Evolutionary conservation across 1,284 basidiomycete genomes (phyloP).

Genomic region (Ustilago loliicola): DNA sequence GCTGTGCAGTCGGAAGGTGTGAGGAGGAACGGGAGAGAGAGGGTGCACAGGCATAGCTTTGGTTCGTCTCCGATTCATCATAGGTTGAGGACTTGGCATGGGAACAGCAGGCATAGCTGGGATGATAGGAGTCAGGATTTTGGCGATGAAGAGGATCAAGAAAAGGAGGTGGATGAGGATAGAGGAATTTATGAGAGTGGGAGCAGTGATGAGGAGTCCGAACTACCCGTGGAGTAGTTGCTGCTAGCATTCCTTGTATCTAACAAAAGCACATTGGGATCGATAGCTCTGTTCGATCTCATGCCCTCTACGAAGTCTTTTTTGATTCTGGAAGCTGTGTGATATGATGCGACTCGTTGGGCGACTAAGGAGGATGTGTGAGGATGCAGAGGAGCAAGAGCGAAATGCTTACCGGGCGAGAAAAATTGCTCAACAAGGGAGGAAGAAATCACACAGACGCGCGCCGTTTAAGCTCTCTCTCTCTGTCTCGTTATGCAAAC

Average conservation of each 20-base stretch:
- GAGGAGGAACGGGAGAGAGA: not conserved
- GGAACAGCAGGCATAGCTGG: constrained; percentile 38
- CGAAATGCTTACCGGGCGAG: constrained; percentile 9
- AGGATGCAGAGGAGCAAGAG: not conserved
- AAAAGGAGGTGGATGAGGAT: constrained; percentile 22
- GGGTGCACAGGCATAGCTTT: constrained; percentile 26
- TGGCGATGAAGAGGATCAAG: constrained; percentile 71
- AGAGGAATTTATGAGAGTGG: constrained; percentile 30
- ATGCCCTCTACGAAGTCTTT: not conserved
- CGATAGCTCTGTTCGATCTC: not conserved
- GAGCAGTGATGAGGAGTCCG: constrained; percentile 29
- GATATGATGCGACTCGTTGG: no score
- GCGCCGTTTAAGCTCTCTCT: not conserved
- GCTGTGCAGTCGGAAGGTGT: constrained; percentile 17
- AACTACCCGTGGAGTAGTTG: constrained; percentile 3
- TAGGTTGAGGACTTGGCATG: constrained; percentile 28
- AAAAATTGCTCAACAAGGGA: not conserved
- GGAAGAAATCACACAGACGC: constrained; percentile 2
- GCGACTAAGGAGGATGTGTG: not conserved
- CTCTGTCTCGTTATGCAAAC: not conserved
- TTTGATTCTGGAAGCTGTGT: no score
- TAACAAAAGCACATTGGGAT: not conserved
- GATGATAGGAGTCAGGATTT: constrained; percentile 67
- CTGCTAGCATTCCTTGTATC: not conserved
- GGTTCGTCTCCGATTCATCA: constrained; percentile 34